Base-by-base conservation (phyloP, 139 green algal genomes). In the Asterochloris erici region DNA sequence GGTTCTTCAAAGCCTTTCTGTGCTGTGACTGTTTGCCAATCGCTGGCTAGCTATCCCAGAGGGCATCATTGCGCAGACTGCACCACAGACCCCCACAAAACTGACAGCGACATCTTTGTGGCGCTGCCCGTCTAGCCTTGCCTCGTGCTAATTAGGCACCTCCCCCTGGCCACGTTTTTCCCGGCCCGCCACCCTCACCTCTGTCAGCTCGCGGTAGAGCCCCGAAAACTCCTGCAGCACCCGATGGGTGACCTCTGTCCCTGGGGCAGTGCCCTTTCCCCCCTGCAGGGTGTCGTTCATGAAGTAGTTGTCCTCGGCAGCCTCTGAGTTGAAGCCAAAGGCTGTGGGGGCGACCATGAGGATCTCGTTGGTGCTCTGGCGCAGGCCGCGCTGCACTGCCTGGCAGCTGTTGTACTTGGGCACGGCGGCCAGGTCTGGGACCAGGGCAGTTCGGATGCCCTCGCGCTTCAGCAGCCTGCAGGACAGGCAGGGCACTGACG, bases 311-410 rank as follows among this genome's bases (percentile, higher is more conserved):
- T 98, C 95, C 86, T 95, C 86, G 9, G 95, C 95, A 16, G 95
- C 92, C 85, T 98, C 89, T 74, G 94, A 90, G 87, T 99, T 99
- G 92, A 96, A 98, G 26, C 88, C 92, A 91, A 99, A 99, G 1
- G 95, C 94, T 29, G 94, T 98, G 71, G 96, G 96, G 0, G 96
- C 89, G 68, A 99, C 93, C 96, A 99, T 98, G 11, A 99, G 54
- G 29, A 86, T 82, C 81, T 92, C 85, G 81, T 98, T 98, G 68
- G 91, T 94, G 70, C 84, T 93, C 87, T 98, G 94, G 9, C 84
- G 70, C 11, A 88, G 77, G 21, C 84, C 81, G 19, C 60, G 60
- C 19, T 77, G 63, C n/a, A 78, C 26, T 0, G 60, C n/a, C 0
- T 76, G 54, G n/a, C 13, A 38, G 73, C 82, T 83, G 47, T 83